Conservation (phyloP, 2,329 filamentous ascomycete species). For the Arthrinium phaeospermum region DNA sequence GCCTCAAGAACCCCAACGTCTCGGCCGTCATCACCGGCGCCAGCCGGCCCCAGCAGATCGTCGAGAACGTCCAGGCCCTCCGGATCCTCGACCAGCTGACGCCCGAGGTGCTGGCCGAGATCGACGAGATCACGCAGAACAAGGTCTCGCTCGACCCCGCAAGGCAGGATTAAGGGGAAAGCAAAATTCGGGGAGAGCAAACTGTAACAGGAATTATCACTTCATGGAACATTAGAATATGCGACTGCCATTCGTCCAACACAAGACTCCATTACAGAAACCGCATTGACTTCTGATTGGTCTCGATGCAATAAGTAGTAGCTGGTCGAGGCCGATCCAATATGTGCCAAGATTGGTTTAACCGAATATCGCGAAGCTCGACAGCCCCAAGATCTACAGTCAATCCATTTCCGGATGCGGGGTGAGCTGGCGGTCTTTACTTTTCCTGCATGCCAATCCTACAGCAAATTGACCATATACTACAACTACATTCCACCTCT, state of each 20-base stretch:
- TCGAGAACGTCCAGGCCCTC: constrained; percentile 63
- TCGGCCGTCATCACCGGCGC: constrained; percentile 67
- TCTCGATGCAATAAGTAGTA: not conserved
- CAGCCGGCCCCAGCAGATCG: constrained; percentile 62
- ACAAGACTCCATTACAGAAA: not conserved
- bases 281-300: not conserved
- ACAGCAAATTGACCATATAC: not conserved
- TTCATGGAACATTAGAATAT: not conserved
- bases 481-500: not conserved
- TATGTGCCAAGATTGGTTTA: not conserved
- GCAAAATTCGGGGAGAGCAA: not conserved
- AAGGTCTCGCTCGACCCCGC: constrained; percentile 42
- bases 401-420: not conserved
- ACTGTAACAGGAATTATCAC: no score
- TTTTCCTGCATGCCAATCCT: not conserved
- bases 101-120: constrained; percentile 62
- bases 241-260: not conserved
- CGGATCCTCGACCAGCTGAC: constrained; percentile 61
- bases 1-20: constrained; percentile 65
- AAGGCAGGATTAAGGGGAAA: constrained; percentile 19
- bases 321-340: not conserved
- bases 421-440: not conserved
- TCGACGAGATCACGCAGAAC: constrained; percentile 64
- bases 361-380: not conserved
- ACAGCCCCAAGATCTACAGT: not conserved